phyloP scores from a whole-genome alignment of 2,329 filamentous ascomycete genomes.

The Fusarium verticillioides region DNA sequence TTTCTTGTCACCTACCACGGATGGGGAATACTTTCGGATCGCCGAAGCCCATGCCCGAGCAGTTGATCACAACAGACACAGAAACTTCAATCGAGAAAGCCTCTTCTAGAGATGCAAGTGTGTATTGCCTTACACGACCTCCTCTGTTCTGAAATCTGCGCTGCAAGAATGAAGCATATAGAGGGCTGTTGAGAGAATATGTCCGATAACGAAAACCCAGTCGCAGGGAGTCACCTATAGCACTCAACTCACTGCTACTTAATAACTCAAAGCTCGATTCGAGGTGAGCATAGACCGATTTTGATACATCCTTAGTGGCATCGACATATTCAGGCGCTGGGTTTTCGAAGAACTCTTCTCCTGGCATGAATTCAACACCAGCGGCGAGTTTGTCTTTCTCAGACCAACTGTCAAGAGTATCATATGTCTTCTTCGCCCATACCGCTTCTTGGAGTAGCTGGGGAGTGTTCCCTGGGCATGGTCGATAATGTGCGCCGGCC shows the following conservation, averaged over 20 bases:
- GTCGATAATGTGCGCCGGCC: slow-evolving; percentile 6
- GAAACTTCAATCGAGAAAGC: neutral
- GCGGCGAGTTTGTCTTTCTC: neutral
- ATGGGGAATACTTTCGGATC: neutral
- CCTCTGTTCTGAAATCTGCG: neutral
- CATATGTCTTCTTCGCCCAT: slow-evolving; percentile 1
- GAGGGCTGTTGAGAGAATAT: neutral
- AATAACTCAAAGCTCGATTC: neutral
- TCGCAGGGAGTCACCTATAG: neutral
- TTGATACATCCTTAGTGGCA: neutral
- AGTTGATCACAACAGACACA: neutral
- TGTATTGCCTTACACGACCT: neutral
- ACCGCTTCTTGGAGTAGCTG: neutral
- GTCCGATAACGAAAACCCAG: slow-evolving; percentile 1
- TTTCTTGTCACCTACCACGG: neutral
- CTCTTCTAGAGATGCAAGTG: neutral
- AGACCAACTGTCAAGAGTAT: neutral
- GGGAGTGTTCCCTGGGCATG: neutral
- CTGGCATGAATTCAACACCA: neutral
- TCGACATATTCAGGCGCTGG: neutral
- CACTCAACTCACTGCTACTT: neutral
- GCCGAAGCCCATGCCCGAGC: neutral
- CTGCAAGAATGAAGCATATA: neutral
- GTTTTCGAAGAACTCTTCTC: neutral
- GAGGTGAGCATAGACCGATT: neutral